These are phyloP conservation scores for Yueomyces sinensis DNA, from an alignment of 805 yeast species.

Conservation along the genomic window DNA sequence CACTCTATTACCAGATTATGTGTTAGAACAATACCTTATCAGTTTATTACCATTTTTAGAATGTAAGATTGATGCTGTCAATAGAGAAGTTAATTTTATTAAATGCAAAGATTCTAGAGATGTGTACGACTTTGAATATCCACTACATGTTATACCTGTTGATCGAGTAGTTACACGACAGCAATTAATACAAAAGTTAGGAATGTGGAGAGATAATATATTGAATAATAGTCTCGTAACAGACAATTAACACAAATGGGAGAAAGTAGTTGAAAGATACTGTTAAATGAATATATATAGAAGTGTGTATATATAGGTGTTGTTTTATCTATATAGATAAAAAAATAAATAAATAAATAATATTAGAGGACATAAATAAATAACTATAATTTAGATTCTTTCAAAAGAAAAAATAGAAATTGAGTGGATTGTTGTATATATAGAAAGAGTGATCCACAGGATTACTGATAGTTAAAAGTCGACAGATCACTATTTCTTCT, in stretches of 20 bases:
- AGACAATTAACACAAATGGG: too few relatives aligned
- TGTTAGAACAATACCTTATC: conserved; percentile 14
- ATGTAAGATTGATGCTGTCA: conserved; percentile 13
- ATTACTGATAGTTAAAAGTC: too few relatives aligned
- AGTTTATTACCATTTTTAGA: conserved; percentile 9
- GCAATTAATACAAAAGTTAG: conserved; percentile 3
- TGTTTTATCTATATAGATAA: too few relatives aligned
- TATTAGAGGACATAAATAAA: neutral
- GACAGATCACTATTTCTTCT: neutral
- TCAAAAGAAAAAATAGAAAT: neutral
- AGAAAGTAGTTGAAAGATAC: neutral
- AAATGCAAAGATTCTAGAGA: conserved; percentile 15
- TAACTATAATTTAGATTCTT: neutral
- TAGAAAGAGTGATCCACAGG: neutral
- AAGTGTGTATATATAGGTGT: neutral
- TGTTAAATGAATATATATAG: neutral
- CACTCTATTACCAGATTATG: conserved; percentile 5
- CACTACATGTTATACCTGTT: conserved; percentile 1
- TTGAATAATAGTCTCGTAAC: too few relatives aligned
- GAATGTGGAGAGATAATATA: conserved; percentile 8
- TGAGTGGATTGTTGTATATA: neutral
- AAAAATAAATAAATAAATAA: too few relatives aligned
- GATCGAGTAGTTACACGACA: conserved; percentile 1
- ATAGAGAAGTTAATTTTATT: conserved; percentile 4
- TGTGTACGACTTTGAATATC: conserved; percentile 12